A percentile compares a stretch with the other conserved stretches of the same genome.
Conservation (phyloP, 257 asterid genomes). For the Salvia miltiorrhiza region DNA sequence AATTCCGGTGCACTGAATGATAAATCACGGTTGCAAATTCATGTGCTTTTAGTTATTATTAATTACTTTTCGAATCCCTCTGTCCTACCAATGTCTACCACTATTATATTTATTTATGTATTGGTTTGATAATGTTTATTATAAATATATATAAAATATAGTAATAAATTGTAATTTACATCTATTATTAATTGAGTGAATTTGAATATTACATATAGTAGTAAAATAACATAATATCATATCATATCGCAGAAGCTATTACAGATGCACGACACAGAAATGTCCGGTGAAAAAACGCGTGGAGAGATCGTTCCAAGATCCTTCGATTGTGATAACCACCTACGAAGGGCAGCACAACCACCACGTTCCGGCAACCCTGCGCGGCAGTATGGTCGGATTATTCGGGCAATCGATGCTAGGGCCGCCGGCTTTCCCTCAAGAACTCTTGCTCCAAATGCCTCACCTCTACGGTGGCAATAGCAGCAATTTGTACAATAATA, state of each 20-base stretch:
- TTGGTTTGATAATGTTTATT: too few species aligned
- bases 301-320: constrained; percentile 75
- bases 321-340: constrained; percentile 61
- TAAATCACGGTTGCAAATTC: too few species aligned
- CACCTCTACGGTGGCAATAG: constrained; percentile 25
- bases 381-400: constrained; percentile 64
- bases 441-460: constrained; percentile 40
- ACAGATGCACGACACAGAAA: constrained; percentile 81
- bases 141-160: too few species aligned
- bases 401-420: constrained; percentile 38
- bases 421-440: constrained; percentile 35
- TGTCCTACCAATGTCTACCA: too few species aligned
- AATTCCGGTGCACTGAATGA: neutral
- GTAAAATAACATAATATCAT: too few species aligned
- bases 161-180: too few species aligned
- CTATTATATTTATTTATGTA: too few species aligned
- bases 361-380: constrained; percentile 58
- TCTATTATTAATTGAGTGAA: too few species aligned
- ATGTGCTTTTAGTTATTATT: too few species aligned
- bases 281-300: constrained; percentile 75
- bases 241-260: constrained; percentile 62
- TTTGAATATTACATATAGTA: too few species aligned
- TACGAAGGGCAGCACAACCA: constrained; percentile 88
- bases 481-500: constrained; percentile 24
- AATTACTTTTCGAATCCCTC: too few species aligned